Evolutionary conservation across 2,329 filamentous ascomycete genomes (phyloP), one percentile per base, ranked within the genome.

Genomic region (Cercospora berteroae): DNA sequence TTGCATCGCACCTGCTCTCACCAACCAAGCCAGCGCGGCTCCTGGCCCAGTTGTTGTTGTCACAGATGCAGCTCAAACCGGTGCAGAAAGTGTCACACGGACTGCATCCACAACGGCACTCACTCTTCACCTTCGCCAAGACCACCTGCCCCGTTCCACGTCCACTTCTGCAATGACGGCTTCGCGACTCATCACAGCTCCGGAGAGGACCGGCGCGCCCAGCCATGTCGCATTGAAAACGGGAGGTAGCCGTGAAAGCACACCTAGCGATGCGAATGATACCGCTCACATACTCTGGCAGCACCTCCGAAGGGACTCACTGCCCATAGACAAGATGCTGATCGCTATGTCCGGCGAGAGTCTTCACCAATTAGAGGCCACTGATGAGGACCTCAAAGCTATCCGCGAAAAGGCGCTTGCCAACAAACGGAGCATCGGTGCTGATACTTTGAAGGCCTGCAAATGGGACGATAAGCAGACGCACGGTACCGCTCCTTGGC

Each of bases 361-460:
- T 16, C 50, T 75, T 8, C 58, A 71, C 61, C 66, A 71, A 36
- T 65, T 77, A 7, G 75, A 74, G 65, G 69, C 67, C 7, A 65
- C 64, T 10, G 75, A 77, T 56, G 71, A 73, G 25, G 56, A 58
- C 13, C 57, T 77, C 16, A 70, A 67, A 59, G 75, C 75, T 60
- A 70, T 81, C 55, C 71, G 75, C 33, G 69, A 72, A 18, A 71
- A 71, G 64, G 80, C 80, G 2, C 55, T 81, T 50, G 71, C 74
- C 63, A 81, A 81, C 65, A 80, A 80, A 69, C 73, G 80, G 39
- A 80, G 78, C 65, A 72, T 81, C 5, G 79, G 80, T 12, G 77
- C 78, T 5, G 80, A 81, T 69, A 81, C 80, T 18, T 64, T 81
- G 68, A 75, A 73, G 65, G 79, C 74, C 39, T 76, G 79, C 74